Conservation (phyloP, 345 rosid species). For the Camelina laxa region DNA sequence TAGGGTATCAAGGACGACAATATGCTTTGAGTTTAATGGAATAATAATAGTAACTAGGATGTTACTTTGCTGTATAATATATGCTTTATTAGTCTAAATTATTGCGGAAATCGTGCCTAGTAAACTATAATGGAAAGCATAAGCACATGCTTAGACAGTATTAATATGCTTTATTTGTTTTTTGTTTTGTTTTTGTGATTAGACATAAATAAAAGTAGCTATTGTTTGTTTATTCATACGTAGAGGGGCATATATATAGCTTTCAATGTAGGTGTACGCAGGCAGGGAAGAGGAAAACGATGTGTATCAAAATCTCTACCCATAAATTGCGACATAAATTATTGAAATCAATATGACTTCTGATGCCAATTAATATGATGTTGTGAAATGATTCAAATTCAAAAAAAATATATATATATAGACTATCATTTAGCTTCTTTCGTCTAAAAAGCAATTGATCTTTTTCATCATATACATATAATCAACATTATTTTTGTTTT, state of each 20-base stretch:
- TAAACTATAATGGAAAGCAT: constrained; percentile 40
- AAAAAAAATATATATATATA: no score
- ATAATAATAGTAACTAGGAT: constrained; percentile 25
- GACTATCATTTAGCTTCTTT: neutral
- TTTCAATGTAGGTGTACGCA: constrained; percentile 27
- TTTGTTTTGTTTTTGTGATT: neutral
- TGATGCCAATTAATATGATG: constrained; percentile 3
- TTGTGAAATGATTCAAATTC: neutral
- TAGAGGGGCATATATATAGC: constrained; percentile 39
- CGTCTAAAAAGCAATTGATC: neutral
- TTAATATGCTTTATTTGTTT: constrained; percentile 3
- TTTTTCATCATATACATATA: neutral
- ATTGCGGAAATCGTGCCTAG: constrained; percentile 44
- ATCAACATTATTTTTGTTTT: neutral
- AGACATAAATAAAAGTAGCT: neutral
- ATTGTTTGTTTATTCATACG: constrained; percentile 32
- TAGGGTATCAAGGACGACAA: neutral
- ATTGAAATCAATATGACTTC: constrained; percentile 25
- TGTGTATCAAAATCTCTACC: constrained; percentile 38
- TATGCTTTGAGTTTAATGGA: constrained; percentile 24
- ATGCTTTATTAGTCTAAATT: constrained; percentile 34
- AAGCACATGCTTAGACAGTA: constrained; percentile 44
- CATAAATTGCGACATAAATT: constrained; percentile 34
- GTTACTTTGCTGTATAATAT: constrained; percentile 17
- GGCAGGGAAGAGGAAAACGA: constrained; percentile 36